Base-by-base conservation (phyloP, 2,329 filamentous ascomycete genomes). In the Alternaria conjuncta region DNA sequence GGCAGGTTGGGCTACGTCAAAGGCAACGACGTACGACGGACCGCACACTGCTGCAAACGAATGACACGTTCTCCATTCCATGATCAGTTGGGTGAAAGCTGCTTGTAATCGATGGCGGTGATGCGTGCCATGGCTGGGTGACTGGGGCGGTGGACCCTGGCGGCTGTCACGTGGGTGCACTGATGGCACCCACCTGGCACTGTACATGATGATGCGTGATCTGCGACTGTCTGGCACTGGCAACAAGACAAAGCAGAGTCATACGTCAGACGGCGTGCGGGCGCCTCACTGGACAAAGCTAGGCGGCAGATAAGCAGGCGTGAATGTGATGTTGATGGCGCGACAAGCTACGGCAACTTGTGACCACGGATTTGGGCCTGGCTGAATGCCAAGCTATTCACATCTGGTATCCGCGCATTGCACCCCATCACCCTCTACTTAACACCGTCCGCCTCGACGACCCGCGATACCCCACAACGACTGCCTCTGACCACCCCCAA, bases 11-110 rank as follows among this genome's bases (percentile, higher is more conserved):
- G 64, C 61, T 68, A 62, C 69, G 67, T 68, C 62, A 60, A 55
- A 68, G 57, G 55, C 32, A 65, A 69, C 58, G 60, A 64, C 66
- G 63, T 61, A 64, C 36, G 49, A 53, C 47, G 57, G 44, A 61
- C 49, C 32, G 59, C 56, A 41, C 58, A 55, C 50, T 56, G 45
- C 26, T 69, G 65, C 53, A 61, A 61, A 51, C 20, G 61, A 67
- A 65, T 61, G 68, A 70, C 60, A 65, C 53, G 66, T 68, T 75
- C 74, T 77, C 74, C 70, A 73, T 70, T 71, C 70, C 32, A 59
- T 45, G 28, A 47, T 46, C 15, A 18, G 18, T 43, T 15, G 26
- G 18, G 5, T 21, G 49, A 21, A 26, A 11, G 36, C 41, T 46
- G 25, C 50, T 45, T 15, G 51, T 57, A 15, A 51, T 18, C 11